phyloP scores from a whole-genome alignment of 305 asterid species.

The Fraxinus baroniana region DNA sequence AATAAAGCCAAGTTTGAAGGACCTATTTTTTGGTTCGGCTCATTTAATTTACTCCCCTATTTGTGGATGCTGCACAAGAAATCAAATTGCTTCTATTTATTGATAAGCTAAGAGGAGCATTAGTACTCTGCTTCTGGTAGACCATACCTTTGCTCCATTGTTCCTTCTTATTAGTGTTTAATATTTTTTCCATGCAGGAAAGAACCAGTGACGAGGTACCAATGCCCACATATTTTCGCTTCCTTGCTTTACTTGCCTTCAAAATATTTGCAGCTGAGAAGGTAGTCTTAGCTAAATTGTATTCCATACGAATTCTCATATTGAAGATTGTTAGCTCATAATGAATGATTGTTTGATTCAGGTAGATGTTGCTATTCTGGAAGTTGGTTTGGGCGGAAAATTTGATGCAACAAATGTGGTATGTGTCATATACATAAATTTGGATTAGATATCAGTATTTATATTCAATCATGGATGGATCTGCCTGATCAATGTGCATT shows the following conservation, averaged over 20 bases:
- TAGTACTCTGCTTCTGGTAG: not conserved
- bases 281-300: conserved; percentile 38
- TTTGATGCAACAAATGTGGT: conserved; percentile 95
- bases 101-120: not conserved
- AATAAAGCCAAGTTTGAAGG: not conserved
- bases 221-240: conserved; percentile 94
- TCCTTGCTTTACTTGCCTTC: conserved; percentile 94
- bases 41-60: not conserved
- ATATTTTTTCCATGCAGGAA: conserved; percentile 46
- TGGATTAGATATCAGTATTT: conserved; percentile 10
- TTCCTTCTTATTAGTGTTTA: conserved; percentile 19
- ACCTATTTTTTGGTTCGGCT: not conserved
- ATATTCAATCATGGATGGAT: not conserved
- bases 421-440: conserved; percentile 30
- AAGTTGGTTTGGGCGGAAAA: conserved; percentile 91
- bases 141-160: conserved; percentile 14
- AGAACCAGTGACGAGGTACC: conserved; percentile 62
- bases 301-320: conserved; percentile 1
- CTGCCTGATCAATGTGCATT: conserved; percentile 14
- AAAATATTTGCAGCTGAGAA: conserved; percentile 90
- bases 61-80: not conserved
- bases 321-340: not conserved
- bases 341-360: conserved; percentile 22
- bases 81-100: not conserved
- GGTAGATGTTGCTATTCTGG: conserved; percentile 90